phyloP scores from a whole-genome alignment of 805 yeast genomes.

The Candida easanensis region DNA sequence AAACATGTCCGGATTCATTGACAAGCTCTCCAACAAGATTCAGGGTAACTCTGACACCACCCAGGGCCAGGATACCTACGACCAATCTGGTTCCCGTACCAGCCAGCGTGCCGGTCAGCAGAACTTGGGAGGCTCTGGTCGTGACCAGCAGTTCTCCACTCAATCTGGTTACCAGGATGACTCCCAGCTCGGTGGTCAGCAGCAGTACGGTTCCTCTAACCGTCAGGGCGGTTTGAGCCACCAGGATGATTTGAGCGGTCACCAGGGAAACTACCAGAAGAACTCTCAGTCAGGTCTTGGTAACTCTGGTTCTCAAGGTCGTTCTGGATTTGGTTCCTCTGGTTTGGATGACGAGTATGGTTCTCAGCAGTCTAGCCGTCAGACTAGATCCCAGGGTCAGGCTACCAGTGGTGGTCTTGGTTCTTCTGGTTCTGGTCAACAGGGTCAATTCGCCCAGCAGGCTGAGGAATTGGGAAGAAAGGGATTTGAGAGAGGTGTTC shows the following conservation, averaged over 20 bases:
- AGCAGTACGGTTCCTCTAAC: neutral
- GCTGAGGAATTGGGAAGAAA: conserved; percentile 23
- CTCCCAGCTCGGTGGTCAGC: neutral
- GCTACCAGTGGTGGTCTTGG: conserved; percentile 1
- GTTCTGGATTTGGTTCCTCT: conserved; percentile 10
- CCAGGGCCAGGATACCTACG: conserved; percentile 2
- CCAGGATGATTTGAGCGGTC: neutral
- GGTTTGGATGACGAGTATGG: conserved; percentile 10
- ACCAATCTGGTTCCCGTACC: conserved; percentile 1
- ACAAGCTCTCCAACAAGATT: conserved; percentile 27
- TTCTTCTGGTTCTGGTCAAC: conserved; percentile 3
- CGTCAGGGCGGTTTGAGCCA: neutral
- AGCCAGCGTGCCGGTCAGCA: conserved; percentile 19
- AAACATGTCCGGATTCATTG: conserved; percentile 28
- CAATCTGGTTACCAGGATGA: conserved; percentile 1
- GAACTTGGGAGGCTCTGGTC: conserved; percentile 13
- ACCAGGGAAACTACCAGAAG: neutral
- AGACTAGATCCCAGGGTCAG: conserved; percentile 26
- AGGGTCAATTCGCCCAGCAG: conserved; percentile 15
- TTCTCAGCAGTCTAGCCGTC: conserved; percentile 17
- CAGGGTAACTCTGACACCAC: conserved; percentile 16
- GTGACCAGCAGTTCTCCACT: conserved; percentile 23
- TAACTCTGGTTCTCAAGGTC: neutral
- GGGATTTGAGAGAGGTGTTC: conserved; percentile 22
- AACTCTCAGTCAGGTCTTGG: neutral